These are phyloP conservation scores for Penicillium sp. DNA, from an alignment of 2,329 filamentous ascomycete species.

Conservation along the genomic window DNA sequence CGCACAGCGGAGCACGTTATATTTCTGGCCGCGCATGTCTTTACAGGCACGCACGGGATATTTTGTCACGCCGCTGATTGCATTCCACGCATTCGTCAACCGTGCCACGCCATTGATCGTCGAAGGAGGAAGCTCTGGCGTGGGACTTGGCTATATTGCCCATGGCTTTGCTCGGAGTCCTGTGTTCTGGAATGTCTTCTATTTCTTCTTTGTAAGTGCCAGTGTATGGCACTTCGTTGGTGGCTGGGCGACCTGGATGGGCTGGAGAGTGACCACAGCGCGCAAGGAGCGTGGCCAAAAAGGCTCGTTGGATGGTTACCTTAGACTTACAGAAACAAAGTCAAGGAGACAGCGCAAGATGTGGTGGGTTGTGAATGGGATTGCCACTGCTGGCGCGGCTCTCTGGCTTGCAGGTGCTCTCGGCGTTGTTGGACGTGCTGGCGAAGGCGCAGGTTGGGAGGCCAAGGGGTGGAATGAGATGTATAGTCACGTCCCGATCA, in stretches of 20 bases:
- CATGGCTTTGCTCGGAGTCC: conserved; percentile 79
- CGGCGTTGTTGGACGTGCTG: conserved; percentile 71
- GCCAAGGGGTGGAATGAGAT: conserved; percentile 75
- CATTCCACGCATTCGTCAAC: conserved; percentile 72
- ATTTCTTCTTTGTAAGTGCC: conserved; percentile 63
- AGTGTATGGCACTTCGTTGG: conserved; percentile 78
- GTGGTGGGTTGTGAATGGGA: conserved; percentile 69
- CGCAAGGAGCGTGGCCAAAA: conserved; percentile 28
- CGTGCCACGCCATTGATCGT: conserved; percentile 70
- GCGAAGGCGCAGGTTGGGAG: conserved; percentile 71
- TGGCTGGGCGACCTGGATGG: conserved; percentile 81
- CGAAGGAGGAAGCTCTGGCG: conserved; percentile 81
- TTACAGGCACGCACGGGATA: conserved; percentile 73
- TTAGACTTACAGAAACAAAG: conserved; percentile 47
- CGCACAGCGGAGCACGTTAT: conserved; percentile 44
- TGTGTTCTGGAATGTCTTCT: conserved; percentile 64
- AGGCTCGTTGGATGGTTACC: conserved; percentile 30
- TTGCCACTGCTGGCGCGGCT: conserved; percentile 55
- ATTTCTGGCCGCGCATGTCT: conserved; percentile 68
- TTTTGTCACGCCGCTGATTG: conserved; percentile 61
- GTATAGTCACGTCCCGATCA: conserved; percentile 58
- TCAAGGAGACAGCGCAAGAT: conserved; percentile 57
- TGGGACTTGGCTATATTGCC: conserved; percentile 77
- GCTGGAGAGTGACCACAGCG: conserved; percentile 44
- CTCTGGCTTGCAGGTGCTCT: conserved; percentile 82